These are phyloP conservation scores for Ceratocystis cacaofunesta DNA, from an alignment of 2,329 filamentous ascomycete species.

Conservation along the genomic window DNA sequence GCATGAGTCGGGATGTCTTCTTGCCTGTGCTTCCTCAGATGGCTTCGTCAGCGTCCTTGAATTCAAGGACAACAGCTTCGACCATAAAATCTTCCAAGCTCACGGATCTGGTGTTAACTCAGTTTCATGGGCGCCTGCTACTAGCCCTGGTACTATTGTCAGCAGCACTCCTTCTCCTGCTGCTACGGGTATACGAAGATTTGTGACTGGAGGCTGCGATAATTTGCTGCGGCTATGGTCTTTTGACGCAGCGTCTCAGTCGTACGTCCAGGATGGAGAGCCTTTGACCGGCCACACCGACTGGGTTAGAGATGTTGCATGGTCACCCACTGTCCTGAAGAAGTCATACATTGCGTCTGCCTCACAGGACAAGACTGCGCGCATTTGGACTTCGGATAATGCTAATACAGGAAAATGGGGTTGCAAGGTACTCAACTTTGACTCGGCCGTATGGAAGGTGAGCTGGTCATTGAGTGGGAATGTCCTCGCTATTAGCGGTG, in stretches of 20 bases:
- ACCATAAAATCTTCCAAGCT: conserved; percentile 75
- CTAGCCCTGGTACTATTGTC: conserved; percentile 69
- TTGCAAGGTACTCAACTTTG: conserved; percentile 72
- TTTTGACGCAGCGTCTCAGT: conserved; percentile 49
- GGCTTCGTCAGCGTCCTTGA: conserved; percentile 88
- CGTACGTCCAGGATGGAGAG: conserved; percentile 47
- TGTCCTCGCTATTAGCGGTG: conserved; percentile 81
- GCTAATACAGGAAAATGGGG: conserved; percentile 57
- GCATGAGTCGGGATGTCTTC: conserved; percentile 83
- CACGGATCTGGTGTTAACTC: conserved; percentile 92
- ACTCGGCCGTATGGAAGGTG: conserved; percentile 83
- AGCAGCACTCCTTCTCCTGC: conserved; percentile 50
- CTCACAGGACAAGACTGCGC: conserved; percentile 90
- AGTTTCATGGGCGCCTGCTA: conserved; percentile 85
- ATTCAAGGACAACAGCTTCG: conserved; percentile 91
- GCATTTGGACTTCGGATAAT: conserved; percentile 78
- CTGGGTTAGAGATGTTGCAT: conserved; percentile 96
- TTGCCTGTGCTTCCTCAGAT: conserved; percentile 88
- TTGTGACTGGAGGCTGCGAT: conserved; percentile 90
- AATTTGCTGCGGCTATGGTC: conserved; percentile 90
- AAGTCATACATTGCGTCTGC: conserved; percentile 95
- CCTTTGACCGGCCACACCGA: conserved; percentile 71
- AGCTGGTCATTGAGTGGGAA: conserved; percentile 98
- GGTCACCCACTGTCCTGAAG: conserved; percentile 86
- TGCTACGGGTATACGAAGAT: conserved; percentile 54